Evolutionary conservation across 2,329 filamentous ascomycete genomes (phyloP).

Genomic region (Dactylellina sp.): DNA sequence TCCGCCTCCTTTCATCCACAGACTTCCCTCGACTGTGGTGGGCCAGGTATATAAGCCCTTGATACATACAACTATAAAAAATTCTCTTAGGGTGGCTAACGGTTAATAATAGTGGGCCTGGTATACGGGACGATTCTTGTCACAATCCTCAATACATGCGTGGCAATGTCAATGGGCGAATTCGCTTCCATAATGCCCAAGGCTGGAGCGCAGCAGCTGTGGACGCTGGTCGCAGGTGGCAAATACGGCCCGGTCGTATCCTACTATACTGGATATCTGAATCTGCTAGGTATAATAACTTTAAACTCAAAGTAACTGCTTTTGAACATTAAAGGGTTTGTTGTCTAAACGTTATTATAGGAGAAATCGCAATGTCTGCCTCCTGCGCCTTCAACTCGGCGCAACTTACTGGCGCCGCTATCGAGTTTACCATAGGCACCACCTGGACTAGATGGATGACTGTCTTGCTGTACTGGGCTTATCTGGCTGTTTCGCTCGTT

Average conservation of each 20-base stretch:
- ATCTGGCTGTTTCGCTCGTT: conserved; percentile 42
- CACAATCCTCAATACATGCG: conserved; percentile 51
- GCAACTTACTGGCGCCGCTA: conserved; percentile 49
- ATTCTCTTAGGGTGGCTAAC: neutral
- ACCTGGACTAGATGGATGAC: conserved; percentile 55
- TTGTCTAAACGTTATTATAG: conserved; percentile 9
- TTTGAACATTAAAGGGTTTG: no score
- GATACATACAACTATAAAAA: neutral
- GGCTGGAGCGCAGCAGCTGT: conserved; percentile 53
- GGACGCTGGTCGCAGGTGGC: conserved; percentile 47
- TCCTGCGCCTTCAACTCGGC: conserved; percentile 56
- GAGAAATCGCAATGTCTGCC: conserved; percentile 56
- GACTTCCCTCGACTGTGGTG: conserved; percentile 56
- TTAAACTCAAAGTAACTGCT: no score
- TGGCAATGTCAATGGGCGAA: conserved; percentile 53
- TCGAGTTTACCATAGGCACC: conserved; percentile 41
- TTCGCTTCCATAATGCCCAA: conserved; percentile 56
- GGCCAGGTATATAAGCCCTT: conserved; percentile 33
- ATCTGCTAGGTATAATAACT: conserved; percentile 54
- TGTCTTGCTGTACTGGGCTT: conserved; percentile 53
- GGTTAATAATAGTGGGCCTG: conserved; percentile 34
- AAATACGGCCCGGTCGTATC: conserved; percentile 51
- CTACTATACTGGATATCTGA: conserved; percentile 55
- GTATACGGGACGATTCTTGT: conserved; percentile 54
- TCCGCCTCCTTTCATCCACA: conserved; percentile 24